Base-by-base conservation (phyloP, 73 alveolate species). In the Symbiodinium pilosum region DNA sequence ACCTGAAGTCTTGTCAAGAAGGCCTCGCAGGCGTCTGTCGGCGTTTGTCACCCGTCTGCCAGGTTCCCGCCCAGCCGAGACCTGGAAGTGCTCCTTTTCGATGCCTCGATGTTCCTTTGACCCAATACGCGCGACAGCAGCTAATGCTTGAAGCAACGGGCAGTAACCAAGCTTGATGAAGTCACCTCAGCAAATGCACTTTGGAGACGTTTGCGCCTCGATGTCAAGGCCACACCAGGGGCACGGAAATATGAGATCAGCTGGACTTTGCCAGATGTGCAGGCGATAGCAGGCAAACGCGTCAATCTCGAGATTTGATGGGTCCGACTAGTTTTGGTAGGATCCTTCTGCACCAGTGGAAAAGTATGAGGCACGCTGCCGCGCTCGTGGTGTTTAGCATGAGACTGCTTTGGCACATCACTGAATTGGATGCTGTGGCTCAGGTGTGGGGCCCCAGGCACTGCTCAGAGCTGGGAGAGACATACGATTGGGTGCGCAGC, bases 381-480 rank as follows among this genome's bases (percentile, higher is more conserved):
- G 24, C 41, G 14, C 32, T 7, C 41, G 26, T 54, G 36, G 18
- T 81, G 51, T 6, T 8, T 20, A n/a, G 32, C 39, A 24, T 14
- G 51, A n/a, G n/a, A n/a, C n/a, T n/a, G n/a, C n/a, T n/a, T n/a
- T n/a, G n/a, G n/a, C n/a, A n/a, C 44, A 38, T 41, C 2, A 4
- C 36, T 73, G 0, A 24, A 20, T 28, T 73, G 39, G 28, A 26
- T 30, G 32, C 91, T 28, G 69, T 41, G 9, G 39, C 6, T 18
- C 26, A 87, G 94, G 94, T 87, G 59, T 87, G 94, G 94, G 94
- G 94, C 7, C 94, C 94, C 26, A 34, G 94, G 36, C 85, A 87
- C 64, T 87, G 94, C 94, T 56, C 94, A 24, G 94, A 87, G 59
- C 94, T 40, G 21, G 94, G 94, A 0, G 94, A 87, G 42, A 87